phyloP scores from a whole-genome alignment of 2,329 filamentous ascomycete species.

The Claviceps africana region DNA sequence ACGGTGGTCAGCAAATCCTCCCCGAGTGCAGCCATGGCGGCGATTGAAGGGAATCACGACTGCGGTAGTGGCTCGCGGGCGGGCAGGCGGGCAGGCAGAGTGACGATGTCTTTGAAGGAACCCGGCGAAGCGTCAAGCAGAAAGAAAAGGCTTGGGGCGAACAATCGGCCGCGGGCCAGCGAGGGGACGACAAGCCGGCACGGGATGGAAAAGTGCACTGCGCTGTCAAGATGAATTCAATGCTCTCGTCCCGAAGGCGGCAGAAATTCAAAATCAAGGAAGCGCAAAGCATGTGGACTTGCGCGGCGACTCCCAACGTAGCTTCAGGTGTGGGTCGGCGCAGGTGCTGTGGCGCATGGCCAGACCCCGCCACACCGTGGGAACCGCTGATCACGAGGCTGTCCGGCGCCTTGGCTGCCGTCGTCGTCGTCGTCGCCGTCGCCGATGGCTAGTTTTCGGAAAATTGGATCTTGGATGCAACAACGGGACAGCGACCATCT shows the following conservation, averaged over 20 bases:
- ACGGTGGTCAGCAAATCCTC: slow-evolving; percentile 91
- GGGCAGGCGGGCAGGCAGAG: background rate
- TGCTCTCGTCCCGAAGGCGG: slow-evolving; percentile 1
- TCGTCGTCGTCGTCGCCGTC: too few species aligned
- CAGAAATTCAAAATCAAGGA: slow-evolving; percentile 3
- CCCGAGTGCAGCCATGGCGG: slow-evolving; percentile 76
- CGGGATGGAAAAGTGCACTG: slow-evolving; percentile 1
- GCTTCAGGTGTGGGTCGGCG: background rate
- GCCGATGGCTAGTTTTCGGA: background rate
- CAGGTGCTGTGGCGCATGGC: background rate
- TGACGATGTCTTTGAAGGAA: background rate
- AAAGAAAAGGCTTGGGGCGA: background rate
- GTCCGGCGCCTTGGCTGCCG: too few species aligned
- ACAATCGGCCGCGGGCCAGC: slow-evolving; percentile 1
- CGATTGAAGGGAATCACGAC: slow-evolving; percentile 5
- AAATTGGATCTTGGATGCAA: background rate
- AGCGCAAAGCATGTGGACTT: background rate
- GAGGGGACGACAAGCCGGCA: slow-evolving; percentile 1
- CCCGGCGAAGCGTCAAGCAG: background rate
- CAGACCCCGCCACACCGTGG: background rate
- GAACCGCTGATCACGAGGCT: background rate
- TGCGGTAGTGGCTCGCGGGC: background rate
- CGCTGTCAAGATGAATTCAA: slow-evolving; percentile 6
- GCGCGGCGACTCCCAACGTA: background rate
- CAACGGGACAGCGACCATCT: background rate